phyloP scores from a whole-genome alignment of 306 rosid genomes.

The Comarum palustre region DNA sequence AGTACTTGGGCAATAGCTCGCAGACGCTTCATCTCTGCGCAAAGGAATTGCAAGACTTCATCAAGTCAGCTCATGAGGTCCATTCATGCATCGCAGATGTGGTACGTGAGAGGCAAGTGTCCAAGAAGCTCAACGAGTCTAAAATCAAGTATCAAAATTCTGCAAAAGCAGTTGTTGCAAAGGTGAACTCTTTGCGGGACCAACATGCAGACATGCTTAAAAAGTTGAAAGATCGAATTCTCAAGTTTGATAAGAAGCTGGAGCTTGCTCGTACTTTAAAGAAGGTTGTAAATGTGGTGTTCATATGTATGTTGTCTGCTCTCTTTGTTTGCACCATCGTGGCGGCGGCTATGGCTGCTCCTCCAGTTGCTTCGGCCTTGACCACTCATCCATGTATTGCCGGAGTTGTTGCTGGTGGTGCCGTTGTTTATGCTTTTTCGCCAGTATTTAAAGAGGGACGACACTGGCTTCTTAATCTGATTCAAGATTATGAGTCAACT shows the following conservation, averaged over 20 bases:
- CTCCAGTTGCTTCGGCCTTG: neutral
- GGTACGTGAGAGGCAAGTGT: neutral
- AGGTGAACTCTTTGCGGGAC: neutral
- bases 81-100: neutral
- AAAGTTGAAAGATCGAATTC: neutral
- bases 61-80: neutral
- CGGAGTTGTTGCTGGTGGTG: neutral
- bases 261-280: neutral
- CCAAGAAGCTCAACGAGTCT: neutral
- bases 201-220: neutral
- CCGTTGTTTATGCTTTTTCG: neutral
- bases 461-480: neutral
- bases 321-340: neutral
- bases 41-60: neutral
- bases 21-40: neutral
- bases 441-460: neutral
- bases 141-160: neutral
- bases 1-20: neutral
- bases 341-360: neutral
- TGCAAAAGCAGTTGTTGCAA: neutral
- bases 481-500: neutral
- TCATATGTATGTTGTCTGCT: neutral
- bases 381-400: neutral
- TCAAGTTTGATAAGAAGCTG: neutral
- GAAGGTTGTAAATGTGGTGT: neutral